phyloP scores from a whole-genome alignment of 2,329 filamentous ascomycete species.

The Alternaria arborescens region DNA sequence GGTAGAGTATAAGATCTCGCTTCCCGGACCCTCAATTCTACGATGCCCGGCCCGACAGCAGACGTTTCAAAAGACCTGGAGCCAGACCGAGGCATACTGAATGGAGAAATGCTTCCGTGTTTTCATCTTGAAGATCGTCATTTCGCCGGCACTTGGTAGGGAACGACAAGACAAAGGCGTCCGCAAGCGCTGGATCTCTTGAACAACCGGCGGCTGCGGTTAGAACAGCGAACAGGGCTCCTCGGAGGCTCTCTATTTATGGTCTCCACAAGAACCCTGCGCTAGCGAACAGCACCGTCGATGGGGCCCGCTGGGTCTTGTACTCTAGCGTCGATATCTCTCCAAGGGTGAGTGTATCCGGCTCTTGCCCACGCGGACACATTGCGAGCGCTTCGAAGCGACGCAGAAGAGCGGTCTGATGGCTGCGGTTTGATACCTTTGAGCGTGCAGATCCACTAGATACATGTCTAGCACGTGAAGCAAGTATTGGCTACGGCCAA shows the following conservation, averaged over 20 bases:
- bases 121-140: conserved; percentile 2
- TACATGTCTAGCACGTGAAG: conserved; percentile 21
- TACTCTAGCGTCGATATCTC: conserved; percentile 14
- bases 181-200: conserved; percentile 5
- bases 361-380: conserved; percentile 20
- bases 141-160: conserved; percentile 1
- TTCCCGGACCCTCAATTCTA: conserved; percentile 16
- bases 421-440: conserved; percentile 6
- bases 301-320: conserved; percentile 8
- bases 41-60: conserved; percentile 17
- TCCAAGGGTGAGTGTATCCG: conserved; percentile 14
- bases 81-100: conserved; percentile 22
- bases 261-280: conserved; percentile 14
- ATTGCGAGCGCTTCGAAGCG: background rate
- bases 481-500: conserved; percentile 16
- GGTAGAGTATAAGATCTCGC: conserved; percentile 19
- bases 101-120: conserved; percentile 24
- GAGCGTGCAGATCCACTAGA: conserved; percentile 4
- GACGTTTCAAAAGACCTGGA: conserved; percentile 8
- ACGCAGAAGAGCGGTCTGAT: conserved; percentile 18
- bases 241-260: conserved; percentile 10
- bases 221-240: conserved; percentile 2
- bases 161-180: background rate
- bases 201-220: conserved; percentile 18
- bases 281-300: conserved; percentile 15